A percentile compares a stretch with the other conserved stretches of the same genome.
Conservation (phyloP, 768 basidiomycete species). For the Calvatia gigantea region DNA sequence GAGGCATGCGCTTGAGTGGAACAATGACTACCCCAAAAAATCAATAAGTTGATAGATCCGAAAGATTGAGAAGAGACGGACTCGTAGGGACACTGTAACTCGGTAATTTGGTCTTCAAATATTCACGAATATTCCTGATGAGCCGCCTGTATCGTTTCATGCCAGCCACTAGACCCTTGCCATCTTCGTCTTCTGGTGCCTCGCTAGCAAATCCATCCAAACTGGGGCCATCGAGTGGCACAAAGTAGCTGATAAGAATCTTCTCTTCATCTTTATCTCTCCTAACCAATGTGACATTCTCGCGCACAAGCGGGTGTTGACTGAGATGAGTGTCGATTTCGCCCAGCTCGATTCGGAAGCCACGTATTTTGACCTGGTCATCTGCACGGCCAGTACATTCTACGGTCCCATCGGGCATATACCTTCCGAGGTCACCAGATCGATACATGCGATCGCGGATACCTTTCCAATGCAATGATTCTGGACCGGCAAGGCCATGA, state of each 20-base stretch:
- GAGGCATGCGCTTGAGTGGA: conserved; percentile 90
- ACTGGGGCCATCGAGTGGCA: conserved; percentile 70
- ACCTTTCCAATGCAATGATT: conserved; percentile 87
- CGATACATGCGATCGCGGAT: conserved; percentile 97
- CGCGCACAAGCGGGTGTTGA: conserved; percentile 89
- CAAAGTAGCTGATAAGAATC: conserved; percentile 96
- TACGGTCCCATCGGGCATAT: conserved; percentile 86
- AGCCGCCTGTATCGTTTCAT: conserved; percentile 80
- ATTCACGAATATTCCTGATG: conserved; percentile 91
- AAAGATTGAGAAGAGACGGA: conserved; percentile 37
- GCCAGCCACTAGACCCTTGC: conserved; percentile 66
- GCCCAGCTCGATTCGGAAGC: conserved; percentile 96
- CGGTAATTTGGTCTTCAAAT: conserved; percentile 95
- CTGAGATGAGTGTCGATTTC: conserved; percentile 97
- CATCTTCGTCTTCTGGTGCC: conserved; percentile 50
- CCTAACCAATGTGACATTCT: conserved; percentile 95
- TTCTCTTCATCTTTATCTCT: conserved; percentile 99
- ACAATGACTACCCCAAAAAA: conserved; percentile 73
- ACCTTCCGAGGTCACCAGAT: conserved; percentile 94
- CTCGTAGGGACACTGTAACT: conserved; percentile 90
- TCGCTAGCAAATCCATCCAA: conserved; percentile 74
- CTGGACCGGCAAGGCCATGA: conserved; percentile 56
- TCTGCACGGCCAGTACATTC: conserved; percentile 98
- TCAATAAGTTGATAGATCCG: conserved; percentile 4
- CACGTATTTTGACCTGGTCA: conserved; percentile 99